Conservation (phyloP, 441 rosid genomes). For the Flueggea neowawraea region DNA sequence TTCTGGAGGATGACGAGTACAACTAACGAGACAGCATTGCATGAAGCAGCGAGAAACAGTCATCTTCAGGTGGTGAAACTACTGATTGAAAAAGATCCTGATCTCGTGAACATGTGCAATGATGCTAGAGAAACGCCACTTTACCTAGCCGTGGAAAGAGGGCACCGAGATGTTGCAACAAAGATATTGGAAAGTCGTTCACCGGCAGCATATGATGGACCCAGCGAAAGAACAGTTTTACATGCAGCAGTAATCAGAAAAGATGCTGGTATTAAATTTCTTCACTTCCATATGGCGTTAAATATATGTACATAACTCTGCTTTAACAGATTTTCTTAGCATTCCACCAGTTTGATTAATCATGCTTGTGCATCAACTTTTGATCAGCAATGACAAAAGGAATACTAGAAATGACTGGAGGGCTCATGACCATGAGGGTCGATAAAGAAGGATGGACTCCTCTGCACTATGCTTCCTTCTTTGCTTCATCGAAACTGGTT, state of each 20-base stretch:
- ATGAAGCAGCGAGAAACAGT: too few relatives aligned
- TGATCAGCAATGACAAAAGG: background rate
- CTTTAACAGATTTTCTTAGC: too few relatives aligned
- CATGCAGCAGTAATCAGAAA: conserved; percentile 20
- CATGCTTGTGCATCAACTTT: background rate
- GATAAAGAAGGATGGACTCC: conserved; percentile 23
- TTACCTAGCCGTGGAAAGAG: conserved; percentile 17
- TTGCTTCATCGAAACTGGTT: background rate
- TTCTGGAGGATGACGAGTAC: too few relatives aligned
- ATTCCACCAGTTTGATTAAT: too few relatives aligned
- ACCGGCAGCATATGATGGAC: conserved; percentile 9
- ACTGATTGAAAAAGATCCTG: too few relatives aligned
- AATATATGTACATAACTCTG: too few relatives aligned
- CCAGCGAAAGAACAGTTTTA: conserved; percentile 21
- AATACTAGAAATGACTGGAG: background rate
- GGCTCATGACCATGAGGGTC: background rate
- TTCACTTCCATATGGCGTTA: too few relatives aligned
- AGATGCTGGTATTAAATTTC: conserved; percentile 1
- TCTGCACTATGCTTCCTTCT: conserved; percentile 21
- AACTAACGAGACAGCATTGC: too few relatives aligned
- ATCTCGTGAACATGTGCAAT: too few relatives aligned
- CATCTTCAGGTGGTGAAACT: too few relatives aligned
- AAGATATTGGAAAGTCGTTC: background rate
- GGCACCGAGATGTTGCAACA: background rate
- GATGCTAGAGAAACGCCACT: conserved; percentile 22